Evolutionary conservation across 805 yeast genomes (phyloP).

Genomic region (Ogataea minuta): DNA sequence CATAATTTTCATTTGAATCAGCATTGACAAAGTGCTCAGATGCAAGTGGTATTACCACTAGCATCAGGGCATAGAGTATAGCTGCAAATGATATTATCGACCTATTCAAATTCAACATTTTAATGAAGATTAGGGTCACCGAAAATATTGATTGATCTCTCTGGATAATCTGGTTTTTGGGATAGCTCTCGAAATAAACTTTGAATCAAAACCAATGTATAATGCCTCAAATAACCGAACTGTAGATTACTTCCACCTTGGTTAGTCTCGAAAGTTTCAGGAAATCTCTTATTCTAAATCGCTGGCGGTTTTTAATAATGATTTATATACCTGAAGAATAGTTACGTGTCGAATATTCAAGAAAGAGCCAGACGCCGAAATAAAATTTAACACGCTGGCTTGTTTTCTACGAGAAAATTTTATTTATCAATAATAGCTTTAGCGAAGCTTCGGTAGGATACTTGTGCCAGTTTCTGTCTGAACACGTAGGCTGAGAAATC

Average conservation of each 20-base stretch:
- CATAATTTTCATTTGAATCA: slow-evolving; percentile 32
- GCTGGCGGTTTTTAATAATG: background rate
- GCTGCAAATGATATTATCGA: slow-evolving; percentile 28
- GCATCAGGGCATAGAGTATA: slow-evolving; percentile 29
- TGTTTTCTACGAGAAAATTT: slow-evolving; percentile 2
- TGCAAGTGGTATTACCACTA: slow-evolving; percentile 30
- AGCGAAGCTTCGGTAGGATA: no score
- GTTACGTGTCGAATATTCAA: slow-evolving; percentile 23
- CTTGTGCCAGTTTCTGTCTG: no score
- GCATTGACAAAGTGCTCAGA: slow-evolving; percentile 28
- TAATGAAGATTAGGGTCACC: slow-evolving; percentile 1
- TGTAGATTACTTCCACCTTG: no score
- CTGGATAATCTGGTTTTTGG: background rate
- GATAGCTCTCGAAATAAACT: no score
- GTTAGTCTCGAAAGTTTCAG: no score
- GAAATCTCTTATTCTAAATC: background rate
- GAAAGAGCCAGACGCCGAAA: slow-evolving; percentile 6
- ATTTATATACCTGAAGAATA: background rate
- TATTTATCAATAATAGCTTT: background rate
- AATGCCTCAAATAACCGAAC: no score
- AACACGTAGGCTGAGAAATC: no score
- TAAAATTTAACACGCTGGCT: slow-evolving; percentile 22
- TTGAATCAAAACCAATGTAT: no score
- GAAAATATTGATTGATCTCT: slow-evolving; percentile 4
- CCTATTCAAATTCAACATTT: slow-evolving; percentile 28